Evolutionary conservation across 2,329 filamentous ascomycete genomes (phyloP).

Genomic region (Pestalotiopsis fici): DNA sequence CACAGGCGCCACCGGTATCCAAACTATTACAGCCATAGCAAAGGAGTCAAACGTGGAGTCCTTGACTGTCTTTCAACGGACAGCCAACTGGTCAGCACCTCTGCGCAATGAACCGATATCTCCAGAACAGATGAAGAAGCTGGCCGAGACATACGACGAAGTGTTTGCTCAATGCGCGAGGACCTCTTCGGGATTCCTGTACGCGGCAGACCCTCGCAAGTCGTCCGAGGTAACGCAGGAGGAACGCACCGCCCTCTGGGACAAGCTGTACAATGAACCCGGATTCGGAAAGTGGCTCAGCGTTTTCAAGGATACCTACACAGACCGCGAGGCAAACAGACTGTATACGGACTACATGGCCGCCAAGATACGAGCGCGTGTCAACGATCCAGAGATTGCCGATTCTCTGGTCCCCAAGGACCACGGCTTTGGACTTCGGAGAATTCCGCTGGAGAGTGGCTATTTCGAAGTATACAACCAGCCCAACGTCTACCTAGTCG

Average conservation of each 20-base stretch:
- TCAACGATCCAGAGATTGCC: slow-evolving; percentile 11
- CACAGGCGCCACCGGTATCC: slow-evolving; percentile 32
- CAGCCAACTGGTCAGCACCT: slow-evolving; percentile 25
- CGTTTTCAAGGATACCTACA: slow-evolving; percentile 13
- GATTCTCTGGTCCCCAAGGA: slow-evolving; percentile 11
- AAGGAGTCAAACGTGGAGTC: slow-evolving; percentile 18
- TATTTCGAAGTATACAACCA: slow-evolving; percentile 13
- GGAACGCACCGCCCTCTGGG: slow-evolving; percentile 12
- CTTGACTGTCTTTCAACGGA: slow-evolving; percentile 27
- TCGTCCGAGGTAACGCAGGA: slow-evolving; percentile 9
- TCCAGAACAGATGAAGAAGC: slow-evolving; percentile 7
- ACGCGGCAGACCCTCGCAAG: slow-evolving; percentile 11
- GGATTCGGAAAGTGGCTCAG: slow-evolving; percentile 12
- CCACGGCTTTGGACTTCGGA: slow-evolving; percentile 9
- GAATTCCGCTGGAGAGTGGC: slow-evolving; percentile 5
- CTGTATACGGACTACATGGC: slow-evolving; percentile 9
- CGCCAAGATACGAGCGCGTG: slow-evolving; percentile 11
- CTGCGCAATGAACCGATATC: slow-evolving; percentile 19
- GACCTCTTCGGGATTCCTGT: slow-evolving; percentile 8
- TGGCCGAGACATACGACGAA: slow-evolving; percentile 8
- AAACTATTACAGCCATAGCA: slow-evolving; percentile 27
- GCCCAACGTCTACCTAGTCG: slow-evolving; percentile 10
- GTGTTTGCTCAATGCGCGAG: slow-evolving; percentile 3
- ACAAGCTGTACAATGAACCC: slow-evolving; percentile 10
- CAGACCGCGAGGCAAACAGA: slow-evolving; percentile 10